Conservation (phyloP, 306 rosid genomes). For the Neltuma alba region DNA sequence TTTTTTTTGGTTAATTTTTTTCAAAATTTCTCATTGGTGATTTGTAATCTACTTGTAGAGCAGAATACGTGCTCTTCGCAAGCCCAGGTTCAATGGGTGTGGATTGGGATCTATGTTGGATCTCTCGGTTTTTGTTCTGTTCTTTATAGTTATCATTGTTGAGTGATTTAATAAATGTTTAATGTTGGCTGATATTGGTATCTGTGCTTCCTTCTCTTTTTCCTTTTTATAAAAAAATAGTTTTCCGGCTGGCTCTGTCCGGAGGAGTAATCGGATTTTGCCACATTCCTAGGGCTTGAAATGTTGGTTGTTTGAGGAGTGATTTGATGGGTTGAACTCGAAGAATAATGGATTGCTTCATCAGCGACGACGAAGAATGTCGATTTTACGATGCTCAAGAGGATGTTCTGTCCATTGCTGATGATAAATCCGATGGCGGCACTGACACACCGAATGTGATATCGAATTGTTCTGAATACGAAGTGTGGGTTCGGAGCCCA, state of each 20-base stretch:
- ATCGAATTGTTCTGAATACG: constrained; percentile 48
- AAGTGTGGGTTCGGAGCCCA: constrained; percentile 73
- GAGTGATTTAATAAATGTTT: constrained; percentile 49
- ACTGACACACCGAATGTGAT: constrained; percentile 39
- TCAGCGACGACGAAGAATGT: constrained; percentile 68
- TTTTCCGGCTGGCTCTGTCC: constrained; percentile 54
- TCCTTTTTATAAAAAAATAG: constrained; percentile 16
- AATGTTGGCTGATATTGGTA: constrained; percentile 61
- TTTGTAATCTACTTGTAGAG: constrained; percentile 38
- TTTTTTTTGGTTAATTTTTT: constrained; percentile 23
- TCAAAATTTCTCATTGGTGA: neutral
- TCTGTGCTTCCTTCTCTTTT: constrained; percentile 33
- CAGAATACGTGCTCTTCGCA: constrained; percentile 33
- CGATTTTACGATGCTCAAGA: constrained; percentile 85
- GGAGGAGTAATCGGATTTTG: constrained; percentile 53
- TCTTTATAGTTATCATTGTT: constrained; percentile 41
- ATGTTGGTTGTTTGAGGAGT: constrained; percentile 66
- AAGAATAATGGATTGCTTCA: constrained; percentile 73
- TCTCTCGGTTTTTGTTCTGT: constrained; percentile 62
- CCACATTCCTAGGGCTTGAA: constrained; percentile 51
- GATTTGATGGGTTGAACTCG: constrained; percentile 83
- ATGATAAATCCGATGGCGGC: constrained; percentile 44
- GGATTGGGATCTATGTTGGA: constrained; percentile 93
- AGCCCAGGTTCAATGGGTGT: constrained; percentile 73
- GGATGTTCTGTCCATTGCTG: constrained; percentile 60